Evolutionary conservation across 164 flowering plant genomes (phyloP), one percentile per base, ranked within the genome.

Genomic region (Sedum album): DNA sequence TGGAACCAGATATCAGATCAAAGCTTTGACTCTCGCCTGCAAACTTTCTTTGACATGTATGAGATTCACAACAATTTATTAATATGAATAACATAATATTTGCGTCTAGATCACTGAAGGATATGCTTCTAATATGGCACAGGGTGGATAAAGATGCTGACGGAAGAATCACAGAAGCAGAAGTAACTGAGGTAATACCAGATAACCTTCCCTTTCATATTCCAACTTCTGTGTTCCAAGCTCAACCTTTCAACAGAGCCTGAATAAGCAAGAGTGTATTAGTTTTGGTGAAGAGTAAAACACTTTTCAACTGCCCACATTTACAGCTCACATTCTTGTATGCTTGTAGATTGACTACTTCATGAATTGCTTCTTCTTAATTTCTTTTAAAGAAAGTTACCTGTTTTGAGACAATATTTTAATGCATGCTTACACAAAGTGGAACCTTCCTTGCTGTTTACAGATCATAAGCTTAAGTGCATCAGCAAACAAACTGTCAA

Each of bases 1-100:
- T 82, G 85, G 85, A 79, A 79, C 4, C 79, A 79, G 36, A 74
- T 82, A 9, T 74, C 79, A 4, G 81, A 82, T 64, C 77, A 76
- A 11, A 87, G 91, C 78, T 94, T 94, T 70, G 82, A 82, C 55
- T 74, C 82, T 26, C 74, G 81, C 55, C 80, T 82, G 41, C 82
- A 79, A 38, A 78, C 74, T 21, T 82, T 82, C 78, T 82, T 82
- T 66, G 81, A 82, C 78, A 82, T 82, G 85, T 82, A 73, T 38
- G 66, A 44, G 18, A 17, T 13, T 44, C 48, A 44, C 48, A 15
- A 11, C 15, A 44, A 17, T 44, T 13, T 44, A 17, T 1, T 44
- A 11, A 44, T 11, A 17, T 23, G 39, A 35, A 30, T 17, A 8
- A 23, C 25, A 42, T 31, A 31, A 4, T 62, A 63, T 21, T 2